phyloP scores from a whole-genome alignment of 148 eudicot genomes.

The Dianthus caryophyllus region DNA sequence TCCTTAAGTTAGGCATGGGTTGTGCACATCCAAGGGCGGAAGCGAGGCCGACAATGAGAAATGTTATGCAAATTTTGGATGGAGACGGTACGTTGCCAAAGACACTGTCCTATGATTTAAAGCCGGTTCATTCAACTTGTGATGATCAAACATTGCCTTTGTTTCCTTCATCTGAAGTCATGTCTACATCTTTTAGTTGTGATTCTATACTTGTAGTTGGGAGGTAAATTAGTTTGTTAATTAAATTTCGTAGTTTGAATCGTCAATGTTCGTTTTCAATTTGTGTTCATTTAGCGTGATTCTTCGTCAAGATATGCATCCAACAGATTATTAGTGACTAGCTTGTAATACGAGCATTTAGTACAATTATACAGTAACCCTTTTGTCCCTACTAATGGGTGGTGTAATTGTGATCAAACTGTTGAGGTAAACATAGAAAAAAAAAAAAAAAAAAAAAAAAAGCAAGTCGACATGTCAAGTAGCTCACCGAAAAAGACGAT shows the following conservation, averaged over 20 bases:
- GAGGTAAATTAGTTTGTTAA: not conserved
- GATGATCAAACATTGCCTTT: not conserved
- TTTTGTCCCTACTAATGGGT: no score
- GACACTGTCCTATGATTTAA: constrained; percentile 8
- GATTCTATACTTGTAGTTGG: constrained; percentile 10
- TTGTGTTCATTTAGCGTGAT: not conserved
- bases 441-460: no score
- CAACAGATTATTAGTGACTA: no score
- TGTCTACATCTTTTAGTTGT: constrained; percentile 1
- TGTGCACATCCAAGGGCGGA: constrained; percentile 35
- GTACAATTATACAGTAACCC: no score
- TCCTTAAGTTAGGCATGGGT: constrained; percentile 33
- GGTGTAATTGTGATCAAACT: no score
- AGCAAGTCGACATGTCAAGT: no score
- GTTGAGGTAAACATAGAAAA: no score
- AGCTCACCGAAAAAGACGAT: no score
- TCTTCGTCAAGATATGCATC: no score
- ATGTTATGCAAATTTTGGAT: constrained; percentile 25
- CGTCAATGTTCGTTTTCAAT: not conserved
- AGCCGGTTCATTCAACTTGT: not conserved
- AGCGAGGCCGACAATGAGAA: constrained; percentile 38
- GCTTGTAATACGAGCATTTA: no score
- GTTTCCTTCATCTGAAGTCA: constrained; percentile 9
- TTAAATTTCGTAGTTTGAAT: not conserved
- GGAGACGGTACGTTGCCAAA: constrained; percentile 4